Base-by-base conservation (phyloP, 805 yeast species). In the Lipomyces lipofer region DNA sequence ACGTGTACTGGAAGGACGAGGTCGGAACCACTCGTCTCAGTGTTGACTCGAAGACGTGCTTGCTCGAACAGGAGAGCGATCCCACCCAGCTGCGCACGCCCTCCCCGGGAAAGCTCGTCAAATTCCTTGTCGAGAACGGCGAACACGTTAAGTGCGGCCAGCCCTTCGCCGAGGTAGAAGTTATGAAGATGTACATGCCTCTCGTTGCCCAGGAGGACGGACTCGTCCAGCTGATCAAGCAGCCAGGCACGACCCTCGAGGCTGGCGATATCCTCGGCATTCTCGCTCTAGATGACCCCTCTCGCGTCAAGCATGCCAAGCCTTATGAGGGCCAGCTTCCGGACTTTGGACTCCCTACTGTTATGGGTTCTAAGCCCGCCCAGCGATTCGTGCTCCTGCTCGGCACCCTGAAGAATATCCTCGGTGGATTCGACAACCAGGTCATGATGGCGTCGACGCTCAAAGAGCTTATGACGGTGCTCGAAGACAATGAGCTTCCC, bases 101-200 rank as follows among this genome's bases (percentile, higher is more conserved):
- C 43, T 94, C 99, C 27, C 99, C 99, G 51, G 99, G 99, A 78
- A 94, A 94, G 75, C 80, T 94, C 63, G 96, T 92, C 59, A 88
- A 88, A 70, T 94, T 84, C 70, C 77, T 94, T 64, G 96, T 94
- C 58, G 98, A 95, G 69, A 86, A 85, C 65, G 99, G 99, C 63
- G 99, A 92, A 61, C 98, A 92, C 67, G 81, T 94, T 65, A 74
- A 73, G 49, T 83, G 94, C 56, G 98, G 98, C 58, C 95, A 92
- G 74, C 84, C 97, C 43, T 95, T 82, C 68, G 99, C 99, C 39
- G 99, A 94, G 75, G 97, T 94, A 54, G 99, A 94, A 75, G 99
- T 94, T 63, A 94, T 94, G 99, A 94, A 94, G 74, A 94, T 94
- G 99, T 90, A 91, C 73, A 94, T 94, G 97, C 97, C 99, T 47